A percentile compares a stretch with the other conserved stretches of the same genome.
Evolutionary conservation across 2,329 filamentous ascomycete species (phyloP).

Genomic region (Epichloe typhina): DNA sequence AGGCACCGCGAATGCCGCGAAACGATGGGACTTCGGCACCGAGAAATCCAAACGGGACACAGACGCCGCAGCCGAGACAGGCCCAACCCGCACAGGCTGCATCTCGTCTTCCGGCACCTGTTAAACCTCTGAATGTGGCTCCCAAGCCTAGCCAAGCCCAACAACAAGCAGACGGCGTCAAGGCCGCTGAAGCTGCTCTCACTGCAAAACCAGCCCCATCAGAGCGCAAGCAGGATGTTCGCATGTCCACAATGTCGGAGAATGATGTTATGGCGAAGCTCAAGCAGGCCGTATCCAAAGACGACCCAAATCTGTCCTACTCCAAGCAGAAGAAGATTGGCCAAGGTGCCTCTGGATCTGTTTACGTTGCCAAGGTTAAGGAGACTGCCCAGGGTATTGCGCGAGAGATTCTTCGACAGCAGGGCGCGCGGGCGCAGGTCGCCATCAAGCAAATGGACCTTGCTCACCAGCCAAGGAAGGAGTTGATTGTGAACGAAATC

Average conservation of each 20-base stretch:
- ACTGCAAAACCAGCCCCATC: conserved; percentile 64
- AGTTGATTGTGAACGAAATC: conserved; percentile 98
- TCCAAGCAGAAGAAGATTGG: conserved; percentile 99
- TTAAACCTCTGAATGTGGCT: conserved; percentile 70
- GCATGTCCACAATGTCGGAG: conserved; percentile 98
- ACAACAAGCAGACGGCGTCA: conserved; percentile 52
- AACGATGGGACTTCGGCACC: conserved; percentile 37
- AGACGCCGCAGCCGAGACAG: conserved; percentile 35
- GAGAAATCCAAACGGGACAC: conserved; percentile 42
- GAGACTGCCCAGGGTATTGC: conserved; percentile 80
- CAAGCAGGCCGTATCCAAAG: conserved; percentile 87
- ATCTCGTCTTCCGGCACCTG: conserved; percentile 43
- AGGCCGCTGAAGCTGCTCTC: conserved; percentile 79
- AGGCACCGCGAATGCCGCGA: conserved; percentile 31
- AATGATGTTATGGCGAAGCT: conserved; percentile 93
- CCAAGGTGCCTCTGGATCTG: conserved; percentile 92
- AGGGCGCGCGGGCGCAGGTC: conserved; percentile 75
- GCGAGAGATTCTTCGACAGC: conserved; percentile 61
- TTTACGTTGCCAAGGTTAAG: conserved; percentile 94
- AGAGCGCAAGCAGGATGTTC: conserved; percentile 78
- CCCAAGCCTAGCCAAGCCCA: conserved; percentile 43
- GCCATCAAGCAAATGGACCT: conserved; percentile 99
- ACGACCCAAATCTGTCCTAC: conserved; percentile 88
- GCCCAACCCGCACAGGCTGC: conserved; percentile 32
- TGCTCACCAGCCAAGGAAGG: conserved; percentile 90